Conservation (phyloP, 139 green algal genomes). For the Chlorella sp. region DNA sequence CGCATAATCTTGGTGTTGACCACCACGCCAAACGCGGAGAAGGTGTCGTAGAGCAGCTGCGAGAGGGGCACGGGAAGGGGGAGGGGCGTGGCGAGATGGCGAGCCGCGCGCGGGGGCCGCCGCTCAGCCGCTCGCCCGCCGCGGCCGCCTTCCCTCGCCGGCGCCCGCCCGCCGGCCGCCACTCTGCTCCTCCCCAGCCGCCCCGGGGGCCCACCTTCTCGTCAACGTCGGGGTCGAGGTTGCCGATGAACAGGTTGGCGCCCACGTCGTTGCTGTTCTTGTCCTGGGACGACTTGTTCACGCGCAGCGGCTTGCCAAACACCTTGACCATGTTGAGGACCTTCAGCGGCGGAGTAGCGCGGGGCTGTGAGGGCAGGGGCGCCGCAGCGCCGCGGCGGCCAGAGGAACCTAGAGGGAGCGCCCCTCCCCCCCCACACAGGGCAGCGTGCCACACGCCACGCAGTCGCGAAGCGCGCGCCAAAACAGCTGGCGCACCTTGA, state of each 20-base stretch:
- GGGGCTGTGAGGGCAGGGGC: no score
- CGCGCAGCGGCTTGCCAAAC: constrained; percentile 93
- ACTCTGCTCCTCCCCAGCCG: no score
- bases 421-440: neutral
- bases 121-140: no score
- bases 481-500: constrained; percentile 79
- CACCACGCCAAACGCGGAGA: constrained; percentile 96
- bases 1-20: constrained; percentile 97
- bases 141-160: no score
- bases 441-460: no score
- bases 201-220: constrained; percentile 80
- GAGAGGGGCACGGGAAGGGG: no score
- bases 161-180: no score
- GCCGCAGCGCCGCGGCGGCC: no score
- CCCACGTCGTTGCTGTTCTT: constrained; percentile 86
- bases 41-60: constrained; percentile 98
- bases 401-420: neutral
- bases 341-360: neutral
- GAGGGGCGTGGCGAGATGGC: no score
- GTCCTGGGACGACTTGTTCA: constrained; percentile 93
- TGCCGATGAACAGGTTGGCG: constrained; percentile 98
- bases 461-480: no score
- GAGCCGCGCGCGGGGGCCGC: no score
- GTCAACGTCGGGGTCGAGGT: constrained; percentile 96
- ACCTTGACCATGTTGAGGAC: constrained; percentile 62